Evolutionary conservation across 2,329 filamentous ascomycete species (phyloP).

Genomic region (Fusarium sp.): DNA sequence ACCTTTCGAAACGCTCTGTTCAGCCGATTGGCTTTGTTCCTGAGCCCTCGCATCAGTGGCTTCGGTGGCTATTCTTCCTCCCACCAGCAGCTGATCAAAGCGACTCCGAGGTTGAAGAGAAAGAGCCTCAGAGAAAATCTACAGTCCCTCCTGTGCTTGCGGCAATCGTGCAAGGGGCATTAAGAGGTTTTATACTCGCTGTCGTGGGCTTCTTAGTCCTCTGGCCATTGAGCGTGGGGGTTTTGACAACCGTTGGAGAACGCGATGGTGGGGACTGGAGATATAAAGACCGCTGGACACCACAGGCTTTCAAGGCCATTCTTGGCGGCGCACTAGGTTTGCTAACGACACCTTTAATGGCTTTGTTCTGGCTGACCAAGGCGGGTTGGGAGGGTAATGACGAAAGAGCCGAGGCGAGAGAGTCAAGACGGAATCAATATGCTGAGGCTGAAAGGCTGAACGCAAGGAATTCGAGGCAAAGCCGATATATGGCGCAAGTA

Average conservation of each 20-base stretch:
- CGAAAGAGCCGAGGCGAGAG: slow-evolving; percentile 7
- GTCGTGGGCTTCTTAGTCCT: slow-evolving; percentile 54
- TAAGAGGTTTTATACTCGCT: slow-evolving; percentile 42
- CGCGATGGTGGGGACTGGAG: slow-evolving; percentile 54
- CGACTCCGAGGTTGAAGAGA: not conserved
- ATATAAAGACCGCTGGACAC: slow-evolving; percentile 55
- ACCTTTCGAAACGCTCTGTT: slow-evolving; percentile 56
- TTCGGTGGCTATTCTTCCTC: slow-evolving; percentile 51
- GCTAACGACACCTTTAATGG: slow-evolving; percentile 58
- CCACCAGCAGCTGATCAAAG: not conserved
- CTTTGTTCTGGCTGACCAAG: slow-evolving; percentile 60
- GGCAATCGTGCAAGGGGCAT: slow-evolving; percentile 42
- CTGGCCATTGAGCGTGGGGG: slow-evolving; percentile 55
- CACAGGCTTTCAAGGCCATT: slow-evolving; percentile 60
- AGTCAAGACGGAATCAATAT: not conserved
- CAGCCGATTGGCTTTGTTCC: slow-evolving; percentile 57
- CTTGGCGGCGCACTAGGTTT: slow-evolving; percentile 58
- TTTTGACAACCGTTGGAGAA: slow-evolving; percentile 52
- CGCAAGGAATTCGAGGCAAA: not conserved
- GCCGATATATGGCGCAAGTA: not conserved
- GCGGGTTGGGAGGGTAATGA: slow-evolving; percentile 54
- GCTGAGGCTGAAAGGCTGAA: not conserved
- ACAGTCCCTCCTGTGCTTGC: not conserved
- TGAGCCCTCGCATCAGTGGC: slow-evolving; percentile 45
- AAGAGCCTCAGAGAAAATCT: not conserved